Conservation (phyloP, 192 early-diverging fungal species). For the Backusella tarrabulga region DNA sequence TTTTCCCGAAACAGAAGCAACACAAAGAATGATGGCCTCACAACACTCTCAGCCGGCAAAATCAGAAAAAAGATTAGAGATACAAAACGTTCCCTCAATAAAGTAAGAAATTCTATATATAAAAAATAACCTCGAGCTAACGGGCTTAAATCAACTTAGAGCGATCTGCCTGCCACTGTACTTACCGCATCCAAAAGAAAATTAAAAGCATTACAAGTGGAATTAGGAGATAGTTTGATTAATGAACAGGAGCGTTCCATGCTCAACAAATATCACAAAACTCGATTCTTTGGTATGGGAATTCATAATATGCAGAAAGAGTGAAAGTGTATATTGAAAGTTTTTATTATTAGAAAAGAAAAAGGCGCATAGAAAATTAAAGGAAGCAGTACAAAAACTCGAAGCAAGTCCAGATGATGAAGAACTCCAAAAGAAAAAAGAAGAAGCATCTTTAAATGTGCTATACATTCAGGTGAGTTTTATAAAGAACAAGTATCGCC, state of each 20-base stretch:
- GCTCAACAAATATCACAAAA: constrained; percentile 6
- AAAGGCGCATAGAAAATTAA: constrained; percentile 13
- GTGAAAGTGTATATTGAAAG: not conserved
- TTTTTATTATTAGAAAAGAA: not conserved
- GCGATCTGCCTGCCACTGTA: not conserved
- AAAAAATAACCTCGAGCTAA: not conserved
- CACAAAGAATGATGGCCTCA: not conserved
- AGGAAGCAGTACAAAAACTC: not conserved
- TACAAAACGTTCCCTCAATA: not conserved
- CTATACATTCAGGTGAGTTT: constrained; percentile 5
- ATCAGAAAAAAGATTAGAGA: constrained; percentile 21
- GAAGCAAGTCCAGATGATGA: not conserved
- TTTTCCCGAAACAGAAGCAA: not conserved
- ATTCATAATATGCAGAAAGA: too few relatives aligned
- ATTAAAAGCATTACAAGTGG: constrained; percentile 10
- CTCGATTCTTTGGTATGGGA: not conserved
- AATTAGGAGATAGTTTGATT: constrained; percentile 14
- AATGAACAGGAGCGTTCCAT: constrained; percentile 2
- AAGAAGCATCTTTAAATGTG: not conserved
- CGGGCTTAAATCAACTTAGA: not conserved
- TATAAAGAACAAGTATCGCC: too few relatives aligned
- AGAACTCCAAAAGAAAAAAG: not conserved
- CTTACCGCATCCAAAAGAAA: not conserved
- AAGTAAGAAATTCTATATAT: not conserved
- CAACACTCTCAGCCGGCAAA: not conserved